Conservation (phyloP, 306 rosid species). For the Comarum palustre region DNA sequence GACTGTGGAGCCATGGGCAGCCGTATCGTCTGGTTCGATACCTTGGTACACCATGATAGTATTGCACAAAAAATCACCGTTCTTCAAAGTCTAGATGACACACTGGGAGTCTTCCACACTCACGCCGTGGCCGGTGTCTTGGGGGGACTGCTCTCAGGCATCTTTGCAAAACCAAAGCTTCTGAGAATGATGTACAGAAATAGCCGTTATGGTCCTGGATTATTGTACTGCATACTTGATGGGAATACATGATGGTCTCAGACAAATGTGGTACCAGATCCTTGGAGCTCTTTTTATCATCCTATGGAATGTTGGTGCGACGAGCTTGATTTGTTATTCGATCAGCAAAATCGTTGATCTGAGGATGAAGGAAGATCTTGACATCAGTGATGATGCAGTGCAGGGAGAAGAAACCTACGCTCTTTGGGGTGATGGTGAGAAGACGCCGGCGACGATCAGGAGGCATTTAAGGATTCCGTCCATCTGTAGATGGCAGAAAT, state of each 20-base stretch:
- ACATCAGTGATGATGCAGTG: conserved; percentile 64
- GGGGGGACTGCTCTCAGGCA: conserved; percentile 63
- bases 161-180: conserved; percentile 52
- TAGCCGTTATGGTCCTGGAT: conserved; percentile 26
- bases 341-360: conserved; percentile 42
- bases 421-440: conserved; percentile 80
- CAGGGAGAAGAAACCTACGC: conserved; percentile 79
- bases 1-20: conserved; percentile 44
- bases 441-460: conserved; percentile 26
- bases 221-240: conserved; percentile 22
- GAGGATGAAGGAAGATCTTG: conserved; percentile 65
- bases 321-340: conserved; percentile 51
- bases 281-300: conserved; percentile 53
- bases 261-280: conserved; percentile 48
- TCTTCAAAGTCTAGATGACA: conserved; percentile 70
- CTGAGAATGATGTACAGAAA: conserved; percentile 36
- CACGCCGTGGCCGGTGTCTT: conserved; percentile 67
- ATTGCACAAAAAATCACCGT: conserved; percentile 41
- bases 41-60: conserved; percentile 81
- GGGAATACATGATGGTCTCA: conserved; percentile 24
- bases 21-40: conserved; percentile 35
- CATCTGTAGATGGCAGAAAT: conserved; percentile 13
- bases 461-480: conserved; percentile 37
- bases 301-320: conserved; percentile 51
- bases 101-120: conserved; percentile 70